Base-by-base conservation (phyloP, 1,139 yeast genomes). In the Taphrina betulina region DNA sequence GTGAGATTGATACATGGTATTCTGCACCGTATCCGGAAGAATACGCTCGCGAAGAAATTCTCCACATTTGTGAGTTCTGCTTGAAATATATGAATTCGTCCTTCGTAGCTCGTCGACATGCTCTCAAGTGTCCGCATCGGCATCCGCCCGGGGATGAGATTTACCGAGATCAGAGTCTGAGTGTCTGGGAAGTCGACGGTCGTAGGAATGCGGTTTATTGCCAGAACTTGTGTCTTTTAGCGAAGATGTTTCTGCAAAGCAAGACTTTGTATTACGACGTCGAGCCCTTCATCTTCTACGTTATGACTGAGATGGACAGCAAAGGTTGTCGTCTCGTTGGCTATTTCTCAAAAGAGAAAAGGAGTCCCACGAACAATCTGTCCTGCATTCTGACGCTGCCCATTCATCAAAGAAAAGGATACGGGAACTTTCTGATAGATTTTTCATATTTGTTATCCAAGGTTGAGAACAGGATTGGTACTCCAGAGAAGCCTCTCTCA, bases 71-170 rank as follows among this genome's bases (percentile, higher is more conserved):
- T 69, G 95, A 88, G 65, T 82, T 78, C 65, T 92, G 98, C 67
- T 71, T 92, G 59, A 83, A 85, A 69, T 90, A 88, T 68, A 83
- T 83, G 82, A 78, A 77, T 45, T 82, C 90, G 0, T 82, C 85
- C 22, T 81, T 77, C 60, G 80, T 84, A 0, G 76, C 81, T 55
- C 74, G 77, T 62, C 75, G 97, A 29, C 98, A 92, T 68, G 75
- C 74, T 58, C 52, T 62, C 26, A 62, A 62, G 40, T 62, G 64
- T 31, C 79, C 79, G 26, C 70, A 75, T 59, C 74, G 73, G 55
- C 84, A 80, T 62, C 97, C 97, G 0, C 97, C 97, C 0, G 98
- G 98, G 0, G 77, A 79, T 58, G 96, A 92, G 67, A 87, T 92
- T 12, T 92, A 92, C 67, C 75, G 95, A 40, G 86, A 83, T 62